These are phyloP conservation scores for Podaxis pistillaris DNA, from an alignment of 768 basidiomycete species.

Conservation along the genomic window DNA sequence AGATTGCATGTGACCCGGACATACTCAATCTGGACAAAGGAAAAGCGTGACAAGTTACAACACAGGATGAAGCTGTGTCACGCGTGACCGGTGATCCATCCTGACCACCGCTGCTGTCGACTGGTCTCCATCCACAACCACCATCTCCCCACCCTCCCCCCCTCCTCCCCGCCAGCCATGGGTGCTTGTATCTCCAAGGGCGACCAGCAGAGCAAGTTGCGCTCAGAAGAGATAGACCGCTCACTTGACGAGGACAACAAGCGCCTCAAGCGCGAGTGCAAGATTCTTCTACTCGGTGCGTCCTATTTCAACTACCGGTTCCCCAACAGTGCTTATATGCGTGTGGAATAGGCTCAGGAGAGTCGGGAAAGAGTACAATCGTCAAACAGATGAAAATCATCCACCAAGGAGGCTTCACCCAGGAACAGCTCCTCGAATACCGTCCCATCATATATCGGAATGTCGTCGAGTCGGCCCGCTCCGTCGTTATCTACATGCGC, in stretches of 20 bases:
- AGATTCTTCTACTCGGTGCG: conserved; percentile 89
- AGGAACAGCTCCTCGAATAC: conserved; percentile 74
- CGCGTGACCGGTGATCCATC: conserved; percentile 3
- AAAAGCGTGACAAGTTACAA: neutral
- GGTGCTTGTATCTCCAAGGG: conserved; percentile 65
- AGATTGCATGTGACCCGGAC: conserved; percentile 1
- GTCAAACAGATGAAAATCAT: conserved; percentile 99
- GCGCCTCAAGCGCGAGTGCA: conserved; percentile 84
- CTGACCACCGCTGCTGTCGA: conserved; percentile 10
- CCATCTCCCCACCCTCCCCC: conserved; percentile 1
- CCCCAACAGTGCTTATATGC: neutral
- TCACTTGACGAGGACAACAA: conserved; percentile 84
- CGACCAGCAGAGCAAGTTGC: conserved; percentile 57
- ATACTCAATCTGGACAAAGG: neutral
- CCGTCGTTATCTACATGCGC: conserved; percentile 80
- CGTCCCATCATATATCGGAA: conserved; percentile 81
- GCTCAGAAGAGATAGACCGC: conserved; percentile 76
- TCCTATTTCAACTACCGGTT: conserved; percentile 13
- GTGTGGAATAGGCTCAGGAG: conserved; percentile 72
- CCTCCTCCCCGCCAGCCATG: conserved; percentile 36
- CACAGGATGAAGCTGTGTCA: neutral
- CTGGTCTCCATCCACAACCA: conserved; percentile 11
- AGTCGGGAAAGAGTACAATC: conserved; percentile 93
- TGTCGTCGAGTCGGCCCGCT: conserved; percentile 86
- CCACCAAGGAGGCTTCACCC: conserved; percentile 86